Conservation (phyloP, 2,329 filamentous ascomycete species). For the Verticillium nubilum region DNA sequence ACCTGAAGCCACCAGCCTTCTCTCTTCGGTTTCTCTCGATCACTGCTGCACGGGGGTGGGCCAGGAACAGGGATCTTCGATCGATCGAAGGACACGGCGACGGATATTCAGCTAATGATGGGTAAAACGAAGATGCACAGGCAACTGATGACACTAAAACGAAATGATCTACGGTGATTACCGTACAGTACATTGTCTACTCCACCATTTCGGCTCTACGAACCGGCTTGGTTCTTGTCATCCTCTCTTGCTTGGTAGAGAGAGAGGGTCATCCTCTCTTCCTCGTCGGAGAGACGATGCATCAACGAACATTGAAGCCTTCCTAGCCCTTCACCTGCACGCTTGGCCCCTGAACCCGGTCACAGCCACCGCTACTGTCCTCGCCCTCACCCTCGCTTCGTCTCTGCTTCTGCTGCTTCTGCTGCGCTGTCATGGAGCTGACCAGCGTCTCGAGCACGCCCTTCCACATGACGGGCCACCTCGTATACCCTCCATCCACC, state of each 20-base stretch:
- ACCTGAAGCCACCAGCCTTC: not conserved
- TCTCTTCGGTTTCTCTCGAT: not conserved
- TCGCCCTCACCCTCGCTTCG: not conserved
- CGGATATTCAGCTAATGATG: not conserved
- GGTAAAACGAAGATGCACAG: not conserved
- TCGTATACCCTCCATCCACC: slow-evolving; percentile 1
- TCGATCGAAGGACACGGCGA: no score
- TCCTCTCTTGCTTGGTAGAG: slow-evolving; percentile 3
- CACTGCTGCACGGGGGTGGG: not conserved
- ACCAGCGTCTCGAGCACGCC: not conserved
- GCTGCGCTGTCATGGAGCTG: not conserved
- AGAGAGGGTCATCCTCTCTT: no score
- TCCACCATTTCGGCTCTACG: not conserved
- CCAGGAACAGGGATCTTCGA: not conserved
- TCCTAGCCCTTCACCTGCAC: not conserved
- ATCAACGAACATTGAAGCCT: no score
- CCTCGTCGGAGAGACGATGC: no score
- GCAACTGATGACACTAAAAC: no score
- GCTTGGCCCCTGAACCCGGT: not conserved
- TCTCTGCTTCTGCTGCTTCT: not conserved
- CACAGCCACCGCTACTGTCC: not conserved
- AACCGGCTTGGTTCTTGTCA: not conserved
- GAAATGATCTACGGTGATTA: not conserved
- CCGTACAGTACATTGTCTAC: not conserved
- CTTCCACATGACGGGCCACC: not conserved